phyloP scores from a whole-genome alignment of 2,329 filamentous ascomycete species.

The Acarospora socialis region DNA sequence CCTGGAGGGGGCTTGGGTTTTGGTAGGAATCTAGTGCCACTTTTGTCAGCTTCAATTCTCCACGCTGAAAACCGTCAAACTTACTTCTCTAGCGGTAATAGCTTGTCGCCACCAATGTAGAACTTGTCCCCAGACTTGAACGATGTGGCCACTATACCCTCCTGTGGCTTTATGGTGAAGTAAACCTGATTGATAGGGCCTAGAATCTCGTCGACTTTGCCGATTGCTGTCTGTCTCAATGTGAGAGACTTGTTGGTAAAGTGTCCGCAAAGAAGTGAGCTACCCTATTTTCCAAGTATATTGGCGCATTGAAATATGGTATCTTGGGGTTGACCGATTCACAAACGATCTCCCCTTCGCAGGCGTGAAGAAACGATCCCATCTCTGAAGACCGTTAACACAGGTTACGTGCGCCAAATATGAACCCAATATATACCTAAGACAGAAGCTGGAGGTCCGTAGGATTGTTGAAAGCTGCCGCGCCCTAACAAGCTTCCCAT shows the following conservation, averaged over 20 bases:
- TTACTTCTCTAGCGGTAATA: slow-evolving; percentile 76
- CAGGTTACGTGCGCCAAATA: too few species aligned
- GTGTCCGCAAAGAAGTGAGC: slow-evolving; percentile 6
- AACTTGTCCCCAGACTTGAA: slow-evolving; percentile 98
- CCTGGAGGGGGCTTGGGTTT: slow-evolving; percentile 65
- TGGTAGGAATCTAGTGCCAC: slow-evolving; percentile 77
- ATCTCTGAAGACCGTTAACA: slow-evolving; percentile 49
- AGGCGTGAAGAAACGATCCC: slow-evolving; percentile 85
- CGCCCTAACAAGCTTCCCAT: slow-evolving; percentile 32
- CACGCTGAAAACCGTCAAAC: slow-evolving; percentile 11
- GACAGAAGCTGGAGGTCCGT: slow-evolving; percentile 48
- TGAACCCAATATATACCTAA: slow-evolving; percentile 30
- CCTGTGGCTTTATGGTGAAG: slow-evolving; percentile 95
- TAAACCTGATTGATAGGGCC: slow-evolving; percentile 95
- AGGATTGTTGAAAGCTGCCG: slow-evolving; percentile 47
- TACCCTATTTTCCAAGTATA: slow-evolving; percentile 98
- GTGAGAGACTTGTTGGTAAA: slow-evolving; percentile 3
- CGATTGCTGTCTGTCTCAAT: slow-evolving; percentile 55
- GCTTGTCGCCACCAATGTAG: slow-evolving; percentile 88
- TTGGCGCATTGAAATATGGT: slow-evolving; percentile 96
- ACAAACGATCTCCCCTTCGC: slow-evolving; percentile 97
- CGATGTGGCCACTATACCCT: slow-evolving; percentile 85
- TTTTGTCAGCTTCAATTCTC: slow-evolving; percentile 2
- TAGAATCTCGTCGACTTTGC: slow-evolving; percentile 96
- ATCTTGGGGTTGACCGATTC: slow-evolving; percentile 89